A percentile compares a stretch with the other conserved stretches of the same genome.
These are phyloP conservation scores for Salix dunnii DNA, from an alignment of 345 rosid species.

Conservation along the genomic window DNA sequence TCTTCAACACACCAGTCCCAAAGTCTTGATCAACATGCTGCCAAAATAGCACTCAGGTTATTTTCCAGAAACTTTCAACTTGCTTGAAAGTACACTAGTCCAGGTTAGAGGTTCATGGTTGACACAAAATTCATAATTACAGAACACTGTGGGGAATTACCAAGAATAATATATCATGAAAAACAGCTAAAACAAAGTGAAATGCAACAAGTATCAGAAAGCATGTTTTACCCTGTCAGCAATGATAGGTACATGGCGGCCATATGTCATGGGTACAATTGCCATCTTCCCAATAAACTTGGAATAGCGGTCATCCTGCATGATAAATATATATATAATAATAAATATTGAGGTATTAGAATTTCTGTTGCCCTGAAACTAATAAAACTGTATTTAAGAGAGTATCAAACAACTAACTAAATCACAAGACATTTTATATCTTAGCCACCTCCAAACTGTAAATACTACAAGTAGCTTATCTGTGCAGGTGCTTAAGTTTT, in stretches of 20 bases:
- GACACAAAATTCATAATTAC: no score
- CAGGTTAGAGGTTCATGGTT: no score
- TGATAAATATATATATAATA: neutral
- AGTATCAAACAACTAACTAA: neutral
- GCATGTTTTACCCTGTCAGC: slow-evolving; percentile 62
- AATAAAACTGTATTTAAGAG: neutral
- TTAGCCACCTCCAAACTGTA: neutral
- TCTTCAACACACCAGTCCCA: slow-evolving; percentile 97
- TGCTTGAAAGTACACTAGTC: neutral
- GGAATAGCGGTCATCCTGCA: slow-evolving; percentile 85
- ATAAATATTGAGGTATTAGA: slow-evolving; percentile 2
- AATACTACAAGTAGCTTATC: neutral
- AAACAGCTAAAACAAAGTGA: neutral
- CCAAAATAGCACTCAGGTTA: slow-evolving; percentile 20
- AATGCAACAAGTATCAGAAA: neutral
- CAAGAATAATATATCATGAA: neutral
- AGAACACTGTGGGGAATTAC: neutral
- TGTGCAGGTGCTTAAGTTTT: neutral
- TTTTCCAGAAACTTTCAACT: neutral
- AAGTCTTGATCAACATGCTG: slow-evolving; percentile 97
- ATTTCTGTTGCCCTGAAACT: neutral
- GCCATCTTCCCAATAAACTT: slow-evolving; percentile 84
- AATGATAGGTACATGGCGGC: slow-evolving; percentile 92
- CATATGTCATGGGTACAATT: slow-evolving; percentile 97
- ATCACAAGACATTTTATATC: neutral